Evolutionary conservation across 2,329 filamentous ascomycete genomes (phyloP), one percentile per base, ranked within the genome.

Genomic region (Colletotrichum somersetense): DNA sequence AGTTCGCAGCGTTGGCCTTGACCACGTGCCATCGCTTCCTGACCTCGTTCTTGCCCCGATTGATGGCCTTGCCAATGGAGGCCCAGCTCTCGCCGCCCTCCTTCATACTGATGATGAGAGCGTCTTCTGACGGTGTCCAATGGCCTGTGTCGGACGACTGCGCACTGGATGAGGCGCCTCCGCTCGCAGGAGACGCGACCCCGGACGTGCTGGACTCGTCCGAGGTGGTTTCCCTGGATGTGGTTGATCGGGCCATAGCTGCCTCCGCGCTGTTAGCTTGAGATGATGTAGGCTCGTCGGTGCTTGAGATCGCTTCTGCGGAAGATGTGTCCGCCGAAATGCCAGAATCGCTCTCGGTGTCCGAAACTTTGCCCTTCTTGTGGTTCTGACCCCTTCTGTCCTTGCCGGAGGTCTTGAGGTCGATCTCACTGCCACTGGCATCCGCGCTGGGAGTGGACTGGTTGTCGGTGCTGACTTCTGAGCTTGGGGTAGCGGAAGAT

Each of bases 71-170:
- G 4, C 76, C 73, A 35, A 83, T 82, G 14, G 77, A 77, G 0
- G 69, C 68, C 82, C 81, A 83, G 2, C 77, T 65, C 62, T 72
- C 59, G n/a, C 69, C 72, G 48, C 65, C 67, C 42, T 78, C 77
- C 67, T 81, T 83, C 79, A 83, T 81, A 48, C 77, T 76, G 2
- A 77, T 69, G 8, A 83, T 77, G 5, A 81, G 72, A 14, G 74
- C 72, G 62, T 83, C 81, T 35, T 83, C 78, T 0, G 82, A 83
- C 11, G 79, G 62, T 12, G 79, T 77, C 82, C 82, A 83, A 5
- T 53, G 46, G 46, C 69, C 66, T 3, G 26, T 3, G 23, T 30
- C 42, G 5, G 53, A 50, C 14, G 58, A 40, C n/a, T 62, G 52
- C 14, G 59, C 52, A 30, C 66, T 69, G 40, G 68, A 50, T 18